Percentiles rank a stretch among this genome's conserved stretches.
Evolutionary conservation across 768 basidiomycete species (phyloP).

Genomic region (Pleurotus djamor): DNA sequence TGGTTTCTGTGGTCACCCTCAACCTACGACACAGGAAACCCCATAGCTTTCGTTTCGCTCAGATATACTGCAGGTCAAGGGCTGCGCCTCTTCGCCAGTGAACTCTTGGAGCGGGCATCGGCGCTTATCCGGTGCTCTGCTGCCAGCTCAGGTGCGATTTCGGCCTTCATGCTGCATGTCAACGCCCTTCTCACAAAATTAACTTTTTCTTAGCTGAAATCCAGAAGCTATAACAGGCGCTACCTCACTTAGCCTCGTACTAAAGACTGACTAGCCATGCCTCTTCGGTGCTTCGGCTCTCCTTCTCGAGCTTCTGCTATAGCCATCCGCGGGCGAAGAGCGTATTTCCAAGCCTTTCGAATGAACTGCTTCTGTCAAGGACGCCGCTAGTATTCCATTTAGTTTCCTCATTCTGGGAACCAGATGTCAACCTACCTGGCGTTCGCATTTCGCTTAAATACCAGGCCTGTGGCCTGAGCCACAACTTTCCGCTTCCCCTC

Average conservation of each 20-base stretch:
- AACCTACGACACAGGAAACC: too few species aligned
- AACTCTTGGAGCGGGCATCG: neutral
- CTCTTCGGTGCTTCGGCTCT: neutral
- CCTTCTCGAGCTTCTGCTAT: neutral
- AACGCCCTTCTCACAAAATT: neutral
- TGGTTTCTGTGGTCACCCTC: too few species aligned
- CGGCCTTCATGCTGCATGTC: neutral
- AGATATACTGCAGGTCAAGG: too few species aligned
- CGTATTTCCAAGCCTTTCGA: neutral
- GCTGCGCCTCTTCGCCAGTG: neutral
- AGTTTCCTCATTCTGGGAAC: neutral
- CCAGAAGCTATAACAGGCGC: neutral
- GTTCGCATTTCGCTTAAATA: conserved; percentile 3
- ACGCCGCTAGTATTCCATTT: conserved; percentile 5
- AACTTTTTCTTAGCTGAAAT: neutral
- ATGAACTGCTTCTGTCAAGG: conserved; percentile 1
- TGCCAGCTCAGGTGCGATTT: neutral
- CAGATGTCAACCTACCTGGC: neutral
- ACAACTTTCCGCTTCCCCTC: neutral
- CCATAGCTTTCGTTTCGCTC: too few species aligned
- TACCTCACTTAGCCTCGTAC: neutral
- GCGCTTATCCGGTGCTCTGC: neutral
- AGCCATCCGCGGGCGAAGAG: neutral
- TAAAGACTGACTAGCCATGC: neutral
- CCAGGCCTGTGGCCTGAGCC: neutral